These are phyloP conservation scores for Cryptococcus deneoformans DNA, from an alignment of 1,284 basidiomycete genomes.

Conservation along the genomic window DNA sequence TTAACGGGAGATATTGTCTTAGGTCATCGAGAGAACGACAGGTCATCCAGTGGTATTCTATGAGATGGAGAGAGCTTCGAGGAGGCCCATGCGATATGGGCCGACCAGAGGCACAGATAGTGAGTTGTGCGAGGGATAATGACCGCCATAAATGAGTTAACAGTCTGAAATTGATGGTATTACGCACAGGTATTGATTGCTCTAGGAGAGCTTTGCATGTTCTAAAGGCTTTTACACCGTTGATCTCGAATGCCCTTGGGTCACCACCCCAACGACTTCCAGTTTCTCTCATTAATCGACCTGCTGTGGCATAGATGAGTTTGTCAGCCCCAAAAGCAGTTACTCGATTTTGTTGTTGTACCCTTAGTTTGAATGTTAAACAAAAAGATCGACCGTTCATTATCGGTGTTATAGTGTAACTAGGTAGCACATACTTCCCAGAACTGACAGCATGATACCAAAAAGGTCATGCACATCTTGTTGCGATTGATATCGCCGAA, in stretches of 20 bases:
- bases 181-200: constrained; percentile 24
- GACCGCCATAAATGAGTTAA: background rate
- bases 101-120: constrained; percentile 41
- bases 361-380: background rate
- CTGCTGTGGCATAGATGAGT: background rate
- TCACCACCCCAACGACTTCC: background rate
- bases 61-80: constrained; percentile 34
- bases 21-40: constrained; percentile 33
- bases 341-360: background rate
- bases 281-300: background rate
- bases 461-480: too few species aligned
- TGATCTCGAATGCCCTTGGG: background rate
- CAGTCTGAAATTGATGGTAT: background rate
- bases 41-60: constrained; percentile 35
- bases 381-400: background rate
- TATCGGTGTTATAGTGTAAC: too few species aligned
- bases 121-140: constrained; percentile 12
- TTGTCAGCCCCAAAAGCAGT: background rate
- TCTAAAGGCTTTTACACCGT: constrained; percentile 6
- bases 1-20: background rate
- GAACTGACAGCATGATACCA: too few species aligned
- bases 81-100: constrained; percentile 44
- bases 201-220: constrained; percentile 31
- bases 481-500: too few species aligned
- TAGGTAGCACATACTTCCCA: too few species aligned